These are phyloP conservation scores for Arachnomyces sp. DNA, from an alignment of 2,329 filamentous ascomycete species.

Conservation along the genomic window DNA sequence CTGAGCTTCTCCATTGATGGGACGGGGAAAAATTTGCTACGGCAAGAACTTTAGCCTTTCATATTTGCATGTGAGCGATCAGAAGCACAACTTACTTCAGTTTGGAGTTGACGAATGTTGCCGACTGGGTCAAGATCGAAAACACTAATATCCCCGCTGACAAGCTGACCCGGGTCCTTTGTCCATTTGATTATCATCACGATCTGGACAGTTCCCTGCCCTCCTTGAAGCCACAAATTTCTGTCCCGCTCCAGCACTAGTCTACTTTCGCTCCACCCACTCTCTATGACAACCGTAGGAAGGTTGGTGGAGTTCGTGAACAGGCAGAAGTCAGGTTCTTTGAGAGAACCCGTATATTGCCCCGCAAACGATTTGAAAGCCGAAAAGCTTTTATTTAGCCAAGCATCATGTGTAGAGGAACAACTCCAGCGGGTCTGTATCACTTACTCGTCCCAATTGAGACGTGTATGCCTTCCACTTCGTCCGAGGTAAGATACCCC, in stretches of 20 bases:
- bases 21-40: conserved; percentile 1
- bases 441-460: too few species aligned
- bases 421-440: too few species aligned
- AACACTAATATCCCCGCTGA: conserved; percentile 1
- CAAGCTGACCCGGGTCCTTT: conserved; percentile 1
- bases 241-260: conserved; percentile 7
- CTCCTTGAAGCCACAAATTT: conserved; percentile 8
- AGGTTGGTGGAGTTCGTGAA: neutral
- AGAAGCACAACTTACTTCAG: conserved; percentile 4
- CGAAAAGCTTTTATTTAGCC: conserved; percentile 2
- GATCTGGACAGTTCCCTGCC: conserved; percentile 3
- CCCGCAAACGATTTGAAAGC: conserved; percentile 2
- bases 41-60: conserved; percentile 1
- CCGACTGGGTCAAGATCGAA: conserved; percentile 6
- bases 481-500: too few species aligned
- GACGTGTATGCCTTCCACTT: too few species aligned
- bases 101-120: conserved; percentile 3
- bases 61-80: neutral
- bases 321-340: conserved; percentile 7
- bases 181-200: conserved; percentile 8
- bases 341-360: conserved; percentile 5
- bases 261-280: conserved; percentile 7
- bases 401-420: too few species aligned
- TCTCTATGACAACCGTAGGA: conserved; percentile 8
- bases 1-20: conserved; percentile 1